These are phyloP conservation scores for Diaporthe australafricana DNA, from an alignment of 2,329 filamentous ascomycete genomes.

Conservation along the genomic window DNA sequence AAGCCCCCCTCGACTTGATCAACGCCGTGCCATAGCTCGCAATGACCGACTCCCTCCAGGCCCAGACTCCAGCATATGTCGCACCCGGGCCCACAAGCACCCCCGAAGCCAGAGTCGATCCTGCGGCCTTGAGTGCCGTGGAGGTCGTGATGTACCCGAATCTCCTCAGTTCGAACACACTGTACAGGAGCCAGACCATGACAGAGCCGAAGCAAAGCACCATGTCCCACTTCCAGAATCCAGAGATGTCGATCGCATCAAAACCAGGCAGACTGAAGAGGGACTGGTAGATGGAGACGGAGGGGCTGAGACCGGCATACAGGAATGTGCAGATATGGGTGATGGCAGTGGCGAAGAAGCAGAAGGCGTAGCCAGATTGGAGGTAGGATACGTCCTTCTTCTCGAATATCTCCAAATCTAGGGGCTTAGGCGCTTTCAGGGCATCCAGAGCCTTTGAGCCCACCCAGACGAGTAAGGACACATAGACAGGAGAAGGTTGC, in stretches of 20 bases:
- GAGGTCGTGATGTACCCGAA: not conserved
- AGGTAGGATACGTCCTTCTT: not conserved
- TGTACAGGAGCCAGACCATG: constrained; percentile 2
- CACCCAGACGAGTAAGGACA: constrained; percentile 12
- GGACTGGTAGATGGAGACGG: not conserved
- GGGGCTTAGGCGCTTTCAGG: not conserved
- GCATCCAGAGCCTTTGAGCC: constrained; percentile 2
- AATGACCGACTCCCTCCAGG: constrained; percentile 27
- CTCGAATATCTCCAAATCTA: constrained; percentile 8
- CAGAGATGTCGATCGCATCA: not conserved
- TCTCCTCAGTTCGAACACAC: constrained; percentile 2
- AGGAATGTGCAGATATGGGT: not conserved
- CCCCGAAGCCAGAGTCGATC: not conserved
- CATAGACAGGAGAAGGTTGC: constrained; percentile 37
- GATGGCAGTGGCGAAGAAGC: constrained; percentile 1
- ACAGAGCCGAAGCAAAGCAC: constrained; percentile 8
- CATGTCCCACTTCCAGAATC: constrained; percentile 16
- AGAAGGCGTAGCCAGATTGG: constrained; percentile 8
- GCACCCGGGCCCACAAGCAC: constrained; percentile 8
- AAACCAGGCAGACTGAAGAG: not conserved
- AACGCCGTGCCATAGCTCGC: not conserved
- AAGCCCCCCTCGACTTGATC: not conserved
- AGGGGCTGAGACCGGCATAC: not conserved
- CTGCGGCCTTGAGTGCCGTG: not conserved
- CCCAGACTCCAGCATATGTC: constrained; percentile 11